Evolutionary conservation across 306 rosid genomes (phyloP).

Genomic region (Boehmeria nivea): DNA sequence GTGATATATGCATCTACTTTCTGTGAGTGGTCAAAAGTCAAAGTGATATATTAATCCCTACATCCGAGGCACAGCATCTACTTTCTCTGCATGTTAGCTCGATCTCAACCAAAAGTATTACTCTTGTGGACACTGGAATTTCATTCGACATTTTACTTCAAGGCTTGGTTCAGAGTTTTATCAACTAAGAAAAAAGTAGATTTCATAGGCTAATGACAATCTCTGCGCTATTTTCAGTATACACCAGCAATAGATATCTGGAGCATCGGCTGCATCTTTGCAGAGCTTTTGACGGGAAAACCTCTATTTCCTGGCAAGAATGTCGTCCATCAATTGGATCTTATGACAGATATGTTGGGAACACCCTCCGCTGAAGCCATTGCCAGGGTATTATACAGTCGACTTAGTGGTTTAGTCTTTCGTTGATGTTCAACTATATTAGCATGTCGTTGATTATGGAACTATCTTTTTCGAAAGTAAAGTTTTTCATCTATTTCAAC

Average conservation of each 20-base stretch:
- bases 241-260: conserved; percentile 99
- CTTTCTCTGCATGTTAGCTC: too few species aligned
- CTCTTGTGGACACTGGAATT: too few species aligned
- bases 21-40: too few species aligned
- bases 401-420: neutral
- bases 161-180: too few species aligned
- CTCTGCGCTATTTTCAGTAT: conserved; percentile 48
- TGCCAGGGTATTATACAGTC: conserved; percentile 53
- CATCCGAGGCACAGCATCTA: too few species aligned
- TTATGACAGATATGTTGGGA: conserved; percentile 96
- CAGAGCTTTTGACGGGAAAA: conserved; percentile 95
- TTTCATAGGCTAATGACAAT: conserved; percentile 6
- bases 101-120: too few species aligned
- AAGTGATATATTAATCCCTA: too few species aligned
- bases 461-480: conserved; percentile 1
- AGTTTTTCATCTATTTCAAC: conserved; percentile 15
- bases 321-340: conserved; percentile 94
- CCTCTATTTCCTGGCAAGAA: conserved; percentile 99
- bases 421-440: neutral
- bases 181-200: neutral
- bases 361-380: conserved; percentile 84
- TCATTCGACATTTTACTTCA: too few species aligned
- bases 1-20: too few species aligned
- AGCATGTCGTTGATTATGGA: conserved; percentile 14
- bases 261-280: conserved; percentile 99